A percentile compares a stretch with the other conserved stretches of the same genome.
Conservation (phyloP, 73 alveolate genomes). For the Blepharisma stoltei region DNA sequence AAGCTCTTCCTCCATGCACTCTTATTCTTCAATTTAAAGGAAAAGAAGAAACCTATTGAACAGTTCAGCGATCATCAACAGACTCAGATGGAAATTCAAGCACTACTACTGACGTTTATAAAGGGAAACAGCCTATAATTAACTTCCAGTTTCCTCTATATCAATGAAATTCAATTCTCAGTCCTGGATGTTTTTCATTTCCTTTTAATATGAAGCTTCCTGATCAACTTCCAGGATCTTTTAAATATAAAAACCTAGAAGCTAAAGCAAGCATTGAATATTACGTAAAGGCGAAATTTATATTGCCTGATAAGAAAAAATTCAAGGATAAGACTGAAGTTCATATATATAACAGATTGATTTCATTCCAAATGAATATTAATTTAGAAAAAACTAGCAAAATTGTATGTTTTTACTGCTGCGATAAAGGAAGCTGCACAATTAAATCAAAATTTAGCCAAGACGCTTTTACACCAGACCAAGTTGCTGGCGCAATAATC, state of each 20-base stretch:
- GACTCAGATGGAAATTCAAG: too few relatives aligned
- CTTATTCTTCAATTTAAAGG: not conserved
- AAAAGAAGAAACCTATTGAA: not conserved
- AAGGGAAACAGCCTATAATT: not conserved
- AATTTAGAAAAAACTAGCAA: not conserved
- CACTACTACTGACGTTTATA: not conserved
- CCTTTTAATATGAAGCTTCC: not conserved
- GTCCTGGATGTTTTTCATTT: not conserved
- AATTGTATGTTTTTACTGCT: not conserved
- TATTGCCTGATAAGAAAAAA: not conserved
- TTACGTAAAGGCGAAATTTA: not conserved
- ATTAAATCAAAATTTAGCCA: not conserved
- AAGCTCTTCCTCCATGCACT: not conserved
- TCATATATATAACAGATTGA: not conserved
- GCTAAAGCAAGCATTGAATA: constrained; percentile 1
- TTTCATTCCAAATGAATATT: not conserved
- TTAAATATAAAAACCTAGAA: not conserved
- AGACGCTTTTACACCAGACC: not conserved
- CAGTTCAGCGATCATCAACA: not conserved
- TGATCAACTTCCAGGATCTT: not conserved
- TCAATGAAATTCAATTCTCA: not conserved
- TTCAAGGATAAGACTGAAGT: not conserved
- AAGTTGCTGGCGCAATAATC: not conserved
- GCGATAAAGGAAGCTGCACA: constrained; percentile 8
- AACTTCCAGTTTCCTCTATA: not conserved